Conservation (phyloP, 306 rosid genomes). For the Acacia crassicarpa region DNA sequence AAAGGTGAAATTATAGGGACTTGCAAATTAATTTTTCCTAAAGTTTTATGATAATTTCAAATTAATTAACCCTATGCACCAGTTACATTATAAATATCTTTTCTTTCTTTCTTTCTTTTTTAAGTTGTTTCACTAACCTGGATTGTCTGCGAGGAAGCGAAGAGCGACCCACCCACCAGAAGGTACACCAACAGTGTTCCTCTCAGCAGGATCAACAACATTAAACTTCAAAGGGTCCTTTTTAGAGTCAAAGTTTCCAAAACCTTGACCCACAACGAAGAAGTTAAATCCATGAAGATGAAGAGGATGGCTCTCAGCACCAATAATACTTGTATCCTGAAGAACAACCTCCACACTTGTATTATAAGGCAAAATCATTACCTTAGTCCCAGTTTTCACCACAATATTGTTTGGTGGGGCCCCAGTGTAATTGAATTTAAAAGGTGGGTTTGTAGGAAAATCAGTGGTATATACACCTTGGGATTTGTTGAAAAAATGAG, state of each 20-base stretch:
- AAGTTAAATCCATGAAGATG: constrained; percentile 62
- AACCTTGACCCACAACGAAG: constrained; percentile 51
- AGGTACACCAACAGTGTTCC: constrained; percentile 53
- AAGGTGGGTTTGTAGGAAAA: constrained; percentile 50
- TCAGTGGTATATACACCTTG: constrained; percentile 46
- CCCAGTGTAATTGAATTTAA: constrained; percentile 60
- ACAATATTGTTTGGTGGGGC: constrained; percentile 45
- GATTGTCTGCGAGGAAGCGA: constrained; percentile 55
- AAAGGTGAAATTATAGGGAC: too few species aligned
- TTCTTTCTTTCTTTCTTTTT: too few species aligned
- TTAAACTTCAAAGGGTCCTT: constrained; percentile 49
- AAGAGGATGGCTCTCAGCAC: constrained; percentile 60
- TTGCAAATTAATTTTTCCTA: too few species aligned
- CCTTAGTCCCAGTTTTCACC: constrained; percentile 50
- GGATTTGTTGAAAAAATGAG: constrained; percentile 53
- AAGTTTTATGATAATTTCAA: not conserved
- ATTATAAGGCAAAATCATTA: constrained; percentile 43
- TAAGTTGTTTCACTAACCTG: constrained; percentile 27
- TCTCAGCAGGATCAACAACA: constrained; percentile 56
- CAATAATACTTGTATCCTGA: constrained; percentile 57
- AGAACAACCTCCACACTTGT: constrained; percentile 47
- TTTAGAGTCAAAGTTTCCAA: constrained; percentile 51
- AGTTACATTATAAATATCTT: not conserved
- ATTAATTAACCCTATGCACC: not conserved
- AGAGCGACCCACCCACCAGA: constrained; percentile 61